Conservation (phyloP, 495 filamentous ascomycete species). For the Penicilliopsis zonata region DNA sequence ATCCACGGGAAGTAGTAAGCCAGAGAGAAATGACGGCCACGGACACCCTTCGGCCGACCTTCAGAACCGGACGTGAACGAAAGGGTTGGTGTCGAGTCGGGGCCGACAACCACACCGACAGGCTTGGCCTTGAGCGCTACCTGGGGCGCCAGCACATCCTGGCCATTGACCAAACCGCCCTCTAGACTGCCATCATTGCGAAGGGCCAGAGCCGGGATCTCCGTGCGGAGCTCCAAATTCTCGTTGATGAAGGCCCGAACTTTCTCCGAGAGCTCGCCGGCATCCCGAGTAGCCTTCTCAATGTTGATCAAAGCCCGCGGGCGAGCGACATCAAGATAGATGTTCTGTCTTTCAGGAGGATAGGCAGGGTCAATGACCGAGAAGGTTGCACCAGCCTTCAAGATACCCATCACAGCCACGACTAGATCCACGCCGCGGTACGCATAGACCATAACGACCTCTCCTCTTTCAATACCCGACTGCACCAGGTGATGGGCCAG, state of each 20-base stretch:
- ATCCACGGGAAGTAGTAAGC: conserved; percentile 92
- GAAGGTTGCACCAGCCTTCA: conserved; percentile 38
- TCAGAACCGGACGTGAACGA: conserved; percentile 81
- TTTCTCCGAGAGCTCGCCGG: conserved; percentile 52
- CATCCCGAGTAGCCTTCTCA: conserved; percentile 64
- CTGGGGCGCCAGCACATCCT: conserved; percentile 53
- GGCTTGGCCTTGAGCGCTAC: conserved; percentile 38
- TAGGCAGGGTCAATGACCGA: conserved; percentile 79
- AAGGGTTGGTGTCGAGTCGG: conserved; percentile 76
- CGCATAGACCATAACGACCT: conserved; percentile 90
- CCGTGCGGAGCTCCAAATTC: conserved; percentile 58
- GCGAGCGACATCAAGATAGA: conserved; percentile 81
- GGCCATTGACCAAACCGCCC: conserved; percentile 52
- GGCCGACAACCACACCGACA: conserved; percentile 74
- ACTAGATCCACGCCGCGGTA: conserved; percentile 51
- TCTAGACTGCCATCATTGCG: conserved; percentile 59
- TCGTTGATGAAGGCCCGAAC: conserved; percentile 67
- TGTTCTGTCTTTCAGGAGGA: conserved; percentile 75
- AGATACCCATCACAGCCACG: conserved; percentile 41
- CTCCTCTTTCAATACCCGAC: conserved; percentile 62
- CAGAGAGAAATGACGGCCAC: conserved; percentile 77
- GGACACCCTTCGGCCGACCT: conserved; percentile 76
- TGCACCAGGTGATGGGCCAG: conserved; percentile 67
- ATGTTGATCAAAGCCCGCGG: conserved; percentile 74
- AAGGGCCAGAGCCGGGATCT: conserved; percentile 66